phyloP scores from a whole-genome alignment of 495 filamentous ascomycete genomes.

The Glarea lozoyensis region DNA sequence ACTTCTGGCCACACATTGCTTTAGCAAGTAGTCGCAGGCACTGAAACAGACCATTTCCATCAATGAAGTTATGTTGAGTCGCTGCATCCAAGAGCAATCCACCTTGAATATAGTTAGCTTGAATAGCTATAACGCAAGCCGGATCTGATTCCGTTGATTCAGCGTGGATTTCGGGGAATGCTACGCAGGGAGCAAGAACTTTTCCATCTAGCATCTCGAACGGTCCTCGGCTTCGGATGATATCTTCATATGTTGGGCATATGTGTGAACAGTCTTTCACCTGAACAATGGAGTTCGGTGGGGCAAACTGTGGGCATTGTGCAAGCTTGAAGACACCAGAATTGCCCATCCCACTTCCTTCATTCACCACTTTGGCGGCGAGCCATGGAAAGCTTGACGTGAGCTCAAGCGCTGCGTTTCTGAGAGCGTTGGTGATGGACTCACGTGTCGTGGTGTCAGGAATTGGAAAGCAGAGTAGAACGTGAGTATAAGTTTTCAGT shows the following conservation, averaged over 20 bases:
- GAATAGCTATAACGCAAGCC: conserved; percentile 41
- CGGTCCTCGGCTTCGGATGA: conserved; percentile 35
- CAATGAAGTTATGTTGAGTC: conserved; percentile 33
- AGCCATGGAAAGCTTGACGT: conserved; percentile 41
- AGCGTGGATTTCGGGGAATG: conserved; percentile 12
- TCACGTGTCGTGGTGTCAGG: conserved; percentile 21
- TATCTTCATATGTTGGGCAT: conserved; percentile 32
- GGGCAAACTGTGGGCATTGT: conserved; percentile 24
- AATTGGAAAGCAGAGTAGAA: conserved; percentile 25
- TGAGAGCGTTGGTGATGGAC: conserved; percentile 17
- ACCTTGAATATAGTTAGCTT: conserved; percentile 42
- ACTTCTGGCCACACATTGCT: conserved; percentile 36
- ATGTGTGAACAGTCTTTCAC: conserved; percentile 24
- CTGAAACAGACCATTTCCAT: conserved; percentile 32
- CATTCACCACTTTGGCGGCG: conserved; percentile 41
- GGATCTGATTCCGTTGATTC: conserved; percentile 12
- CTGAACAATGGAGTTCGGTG: conserved; percentile 34
- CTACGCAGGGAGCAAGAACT: conserved; percentile 36
- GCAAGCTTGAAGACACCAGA: conserved; percentile 36
- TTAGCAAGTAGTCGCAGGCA: conserved; percentile 44
- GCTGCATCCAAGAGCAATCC: conserved; percentile 40
- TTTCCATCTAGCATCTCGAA: conserved; percentile 45
- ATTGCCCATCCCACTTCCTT: conserved; percentile 17
- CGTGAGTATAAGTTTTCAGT: conserved; percentile 18
- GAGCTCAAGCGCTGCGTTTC: conserved; percentile 13